A percentile compares a stretch with the other conserved stretches of the same genome.
Evolutionary conservation across 441 rosid genomes (phyloP).

Genomic region (Arabidopsis hybrid): DNA sequence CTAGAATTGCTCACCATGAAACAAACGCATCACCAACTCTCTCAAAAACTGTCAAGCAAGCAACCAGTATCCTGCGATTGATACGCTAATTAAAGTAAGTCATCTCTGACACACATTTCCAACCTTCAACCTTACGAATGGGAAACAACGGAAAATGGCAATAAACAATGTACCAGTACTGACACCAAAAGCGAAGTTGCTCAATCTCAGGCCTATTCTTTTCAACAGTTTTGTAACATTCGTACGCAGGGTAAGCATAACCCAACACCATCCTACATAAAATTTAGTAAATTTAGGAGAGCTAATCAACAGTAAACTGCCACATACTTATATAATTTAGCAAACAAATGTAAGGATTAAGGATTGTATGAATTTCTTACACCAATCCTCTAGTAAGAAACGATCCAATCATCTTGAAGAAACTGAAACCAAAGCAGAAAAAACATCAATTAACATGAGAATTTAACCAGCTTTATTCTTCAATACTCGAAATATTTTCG

Average conservation of each 20-base stretch:
- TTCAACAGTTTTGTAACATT: conserved; percentile 95
- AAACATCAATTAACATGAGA: neutral
- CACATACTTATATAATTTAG: neutral
- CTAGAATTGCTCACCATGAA: conserved; percentile 60
- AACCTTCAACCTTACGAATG: neutral
- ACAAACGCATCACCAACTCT: conserved; percentile 81
- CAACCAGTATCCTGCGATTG: conserved; percentile 87
- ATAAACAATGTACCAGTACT: conserved; percentile 70
- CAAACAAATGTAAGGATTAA: conserved; percentile 34
- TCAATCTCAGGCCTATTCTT: conserved; percentile 92
- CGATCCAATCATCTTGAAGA: conserved; percentile 88
- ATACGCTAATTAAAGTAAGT: neutral
- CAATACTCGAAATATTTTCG: neutral
- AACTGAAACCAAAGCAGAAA: conserved; percentile 33
- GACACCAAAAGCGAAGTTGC: conserved; percentile 98
- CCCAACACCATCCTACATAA: conserved; percentile 81
- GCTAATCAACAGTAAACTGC: neutral
- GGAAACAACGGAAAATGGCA: neutral
- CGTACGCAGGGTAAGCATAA: conserved; percentile 96
- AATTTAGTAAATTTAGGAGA: neutral
- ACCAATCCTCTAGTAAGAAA: conserved; percentile 95
- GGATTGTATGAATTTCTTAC: conserved; percentile 53
- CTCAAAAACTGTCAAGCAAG: conserved; percentile 80
- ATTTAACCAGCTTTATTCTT: conserved; percentile 1
- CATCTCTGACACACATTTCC: neutral